Base-by-base conservation (phyloP, 2,329 filamentous ascomycete genomes). In the Chaetomium sp. region DNA sequence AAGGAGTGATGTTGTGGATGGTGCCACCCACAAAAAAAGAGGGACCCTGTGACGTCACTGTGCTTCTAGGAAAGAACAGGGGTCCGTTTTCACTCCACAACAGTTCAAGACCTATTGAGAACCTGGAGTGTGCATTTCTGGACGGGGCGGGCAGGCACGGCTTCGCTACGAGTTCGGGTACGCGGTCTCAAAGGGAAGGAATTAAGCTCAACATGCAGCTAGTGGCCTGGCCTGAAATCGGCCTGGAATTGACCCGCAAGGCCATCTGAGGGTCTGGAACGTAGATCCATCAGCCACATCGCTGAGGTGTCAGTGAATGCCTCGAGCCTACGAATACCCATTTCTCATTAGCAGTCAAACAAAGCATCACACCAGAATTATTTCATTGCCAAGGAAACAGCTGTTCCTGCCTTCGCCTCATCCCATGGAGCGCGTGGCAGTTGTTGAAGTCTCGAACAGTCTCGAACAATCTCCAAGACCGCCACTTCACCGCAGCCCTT, bases 11-110 rank as follows among this genome's bases (percentile, higher is more conserved):
- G 56, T 51, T 42, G 47, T 19, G 12, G 9, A 23, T 49, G 42
- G 42, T 45, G 38, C 42, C 27, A 49, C 29, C n/a, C 27, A 38
- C 56, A 33, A 29, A 19, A 21, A 42, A 21, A 31, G 38, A 38
- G n/a, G 31, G 29, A 35, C n/a, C 45, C 21, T 27, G 21, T 60
- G 57, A 60, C 57, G 57, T 60, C 57, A 60, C 7, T 19, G 12
- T 6, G 25, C 21, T 29, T 45, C n/a, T 33, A 25, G 33, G 33
- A 57, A 45, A 45, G 33, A 25, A 5, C 54, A 31, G 19, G 51
- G 29, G 51, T 25, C 27, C 25, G 4, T 29, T 19, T 19, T 3
- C n/a, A n/a, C 50, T 29, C 25, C 50, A 29, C 50, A 29, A 9
- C 12, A 12, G 47, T 27, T 50, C 12, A 23, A 50, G 23, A 29